Evolutionary conservation across 768 basidiomycete genomes (phyloP), one percentile per base, ranked within the genome.

Genomic region (Cyclocybe cylindracea): DNA sequence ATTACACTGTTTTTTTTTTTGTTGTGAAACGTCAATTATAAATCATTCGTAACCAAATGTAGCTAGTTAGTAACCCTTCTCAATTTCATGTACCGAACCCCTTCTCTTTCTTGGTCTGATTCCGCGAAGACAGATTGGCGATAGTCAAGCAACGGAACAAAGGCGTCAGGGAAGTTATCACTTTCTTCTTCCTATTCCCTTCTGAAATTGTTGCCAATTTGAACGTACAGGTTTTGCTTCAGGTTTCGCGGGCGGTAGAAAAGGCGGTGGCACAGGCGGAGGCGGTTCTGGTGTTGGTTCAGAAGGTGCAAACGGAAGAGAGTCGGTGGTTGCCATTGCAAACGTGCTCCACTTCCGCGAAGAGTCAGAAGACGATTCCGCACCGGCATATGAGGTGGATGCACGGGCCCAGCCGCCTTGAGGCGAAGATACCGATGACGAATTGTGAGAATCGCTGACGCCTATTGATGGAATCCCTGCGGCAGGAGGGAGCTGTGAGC

Each of bases 151-250:
- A 45, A 37, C 13, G 40, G 43, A 45, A 41, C 14, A 29, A 42
- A 36, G 38, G 24, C 10, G 24, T 37, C 5, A 14, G 5, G 11
- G 11, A 18, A 41, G 8, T 18, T 13, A 40, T 60, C 44, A 64
- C 48, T 61, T 68, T 37, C 65, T 56, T 50, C 64, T 65, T 38
- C 69, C 62, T 13, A 65, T 68, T 39, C 70, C 69, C 50, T 76
- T 76, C 53, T 79, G 76, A 53, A 80, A 85, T 48, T 84, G 78
- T 64, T 84, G 82, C 84, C 84, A 85, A 37, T 76, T 79, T 18
- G 78, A 75, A 42, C 71, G 72, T 13, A 64, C 57, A 11, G 73
- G 72, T 43, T 71, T 70, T 10, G 69, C 10, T 52, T 60, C 47
- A 29, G 63, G 37, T 44, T 52, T 44, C 46, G 58, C 7, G 19